Evolutionary conservation across 106 monocot genomes (phyloP), one percentile per base, ranked within the genome.

Genomic region (Dendrobium nobile): DNA sequence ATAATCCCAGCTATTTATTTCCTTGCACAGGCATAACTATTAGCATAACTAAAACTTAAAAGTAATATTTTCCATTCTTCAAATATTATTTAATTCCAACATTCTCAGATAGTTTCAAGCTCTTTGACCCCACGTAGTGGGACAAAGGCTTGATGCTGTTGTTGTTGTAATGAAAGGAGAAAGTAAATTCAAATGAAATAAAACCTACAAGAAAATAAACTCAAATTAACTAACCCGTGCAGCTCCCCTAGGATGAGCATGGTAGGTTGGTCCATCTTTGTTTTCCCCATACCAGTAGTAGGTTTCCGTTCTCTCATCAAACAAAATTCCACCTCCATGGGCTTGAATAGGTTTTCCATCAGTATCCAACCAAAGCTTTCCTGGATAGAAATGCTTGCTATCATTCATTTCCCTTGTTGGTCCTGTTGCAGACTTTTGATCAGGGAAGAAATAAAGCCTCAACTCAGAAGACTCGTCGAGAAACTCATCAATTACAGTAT

Each of bases 251-350:
- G 27, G 80, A 75, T 93, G 95, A 55, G 92, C 84, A 75, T 85
- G 88, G 81, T 92, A 99, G 0, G 95, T 99, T 75, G 84, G 85
- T 0, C 93, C 99, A 81, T 95, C 88, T 82, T 99, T 99, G 54
- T 95, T 99, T 82, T 99, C 99, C 81, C 99, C 99, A 85, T 95
- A 99, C 95, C 99, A 95, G 61, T 95, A 95, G 80, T 90, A 99
- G 19, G 89, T 95, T 51, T 83, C 82, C n/a, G 78, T 80, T 77
- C 68, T 88, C 17, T 91, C 86, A 82, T 95, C 95, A 85, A 86
- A 90, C 19, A 95, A 78, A 80, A 99, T 75, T 4, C 95, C 95
- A 2, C 99, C 95, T 56, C 99, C 99, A 78, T 99, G 95, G 27
- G 99, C 99, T 78, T 99, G 99, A 84, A 95, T 99, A n/a, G 93